Evolutionary conservation across 1,284 basidiomycete species (phyloP).

Genomic region (Moesziomyces globuligerus): DNA sequence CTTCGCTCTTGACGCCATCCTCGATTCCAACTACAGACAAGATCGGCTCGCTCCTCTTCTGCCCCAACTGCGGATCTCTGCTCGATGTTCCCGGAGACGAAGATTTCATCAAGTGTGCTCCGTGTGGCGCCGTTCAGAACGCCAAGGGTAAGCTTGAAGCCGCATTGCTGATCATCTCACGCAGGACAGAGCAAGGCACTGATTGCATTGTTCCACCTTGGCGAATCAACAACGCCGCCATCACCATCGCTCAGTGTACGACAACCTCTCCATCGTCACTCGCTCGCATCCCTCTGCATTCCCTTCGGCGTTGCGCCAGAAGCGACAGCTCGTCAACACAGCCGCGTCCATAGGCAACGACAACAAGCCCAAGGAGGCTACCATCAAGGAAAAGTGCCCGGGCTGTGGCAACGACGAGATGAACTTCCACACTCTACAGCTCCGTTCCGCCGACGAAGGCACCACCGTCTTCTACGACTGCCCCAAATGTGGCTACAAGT

Average conservation of each 20-base stretch:
- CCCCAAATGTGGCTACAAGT: slow-evolving; percentile 67
- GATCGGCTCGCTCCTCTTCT: slow-evolving; percentile 89
- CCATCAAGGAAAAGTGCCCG: slow-evolving; percentile 93
- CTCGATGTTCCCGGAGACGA: slow-evolving; percentile 85
- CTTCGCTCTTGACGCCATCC: neutral
- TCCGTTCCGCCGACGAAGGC: slow-evolving; percentile 69
- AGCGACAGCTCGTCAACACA: slow-evolving; percentile 81
- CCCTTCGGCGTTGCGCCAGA: slow-evolving; percentile 85
- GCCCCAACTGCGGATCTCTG: slow-evolving; percentile 88
- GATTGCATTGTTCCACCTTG: neutral
- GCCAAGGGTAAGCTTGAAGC: slow-evolving; percentile 50
- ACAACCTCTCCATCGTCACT: slow-evolving; percentile 88
- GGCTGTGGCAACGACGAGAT: slow-evolving; percentile 75
- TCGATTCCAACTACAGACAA: slow-evolving; percentile 44
- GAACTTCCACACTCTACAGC: slow-evolving; percentile 69
- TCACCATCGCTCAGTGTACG: slow-evolving; percentile 77
- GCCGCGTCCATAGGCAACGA: slow-evolving; percentile 31
- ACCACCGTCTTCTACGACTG: slow-evolving; percentile 67
- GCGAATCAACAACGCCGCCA: neutral
- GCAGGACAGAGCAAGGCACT: neutral
- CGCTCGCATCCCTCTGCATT: slow-evolving; percentile 92
- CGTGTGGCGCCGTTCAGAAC: slow-evolving; percentile 86
- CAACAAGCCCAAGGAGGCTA: slow-evolving; percentile 49
- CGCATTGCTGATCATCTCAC: neutral
- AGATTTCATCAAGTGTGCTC: slow-evolving; percentile 81